phyloP scores from a whole-genome alignment of 2,329 filamentous ascomycete genomes.

The Alternaria postmessia region DNA sequence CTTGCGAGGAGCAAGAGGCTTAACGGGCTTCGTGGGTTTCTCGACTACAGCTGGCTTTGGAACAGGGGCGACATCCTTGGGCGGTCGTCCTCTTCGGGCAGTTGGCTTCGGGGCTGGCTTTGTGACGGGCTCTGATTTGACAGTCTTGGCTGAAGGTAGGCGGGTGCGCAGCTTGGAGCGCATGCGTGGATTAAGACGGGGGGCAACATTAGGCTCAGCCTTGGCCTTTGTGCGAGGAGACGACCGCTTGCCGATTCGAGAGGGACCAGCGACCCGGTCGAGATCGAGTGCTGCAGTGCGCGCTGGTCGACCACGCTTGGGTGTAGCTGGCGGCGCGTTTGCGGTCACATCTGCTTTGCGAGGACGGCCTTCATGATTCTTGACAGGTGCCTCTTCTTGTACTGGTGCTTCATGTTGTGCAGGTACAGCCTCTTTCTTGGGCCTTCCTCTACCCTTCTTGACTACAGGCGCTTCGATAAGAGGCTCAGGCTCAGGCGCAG shows the following conservation, averaged over 20 bases:
- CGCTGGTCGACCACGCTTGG: constrained; percentile 27
- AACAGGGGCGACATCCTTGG: constrained; percentile 17
- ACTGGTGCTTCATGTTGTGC: no score
- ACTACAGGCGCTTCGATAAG: constrained; percentile 8
- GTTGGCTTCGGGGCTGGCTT: constrained; percentile 11
- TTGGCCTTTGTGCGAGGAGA: constrained; percentile 17
- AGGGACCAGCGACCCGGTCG: constrained; percentile 27
- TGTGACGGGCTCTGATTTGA: constrained; percentile 3
- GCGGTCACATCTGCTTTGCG: constrained; percentile 10
- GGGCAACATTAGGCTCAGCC: constrained; percentile 9
- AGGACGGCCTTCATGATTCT: constrained; percentile 22
- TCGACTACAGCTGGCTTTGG: constrained; percentile 20
- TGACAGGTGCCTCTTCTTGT: constrained; percentile 9
- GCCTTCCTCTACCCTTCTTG: constrained; percentile 21
- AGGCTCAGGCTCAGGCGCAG: not conserved
- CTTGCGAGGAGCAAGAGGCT: constrained; percentile 31
- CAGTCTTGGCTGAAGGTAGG: constrained; percentile 18
- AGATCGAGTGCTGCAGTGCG: constrained; percentile 20
- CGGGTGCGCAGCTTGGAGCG: constrained; percentile 34
- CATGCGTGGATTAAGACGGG: constrained; percentile 29
- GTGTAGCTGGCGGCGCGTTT: constrained; percentile 8
- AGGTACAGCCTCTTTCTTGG: constrained; percentile 7
- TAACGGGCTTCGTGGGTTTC: constrained; percentile 17
- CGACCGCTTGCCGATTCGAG: constrained; percentile 33
- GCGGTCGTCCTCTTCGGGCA: constrained; percentile 28